A percentile compares a stretch with the other conserved stretches of the same genome.
These are phyloP conservation scores for Discostella stelligeroides DNA, from an alignment of 108 stramenopile genomes.

Conservation along the genomic window DNA sequence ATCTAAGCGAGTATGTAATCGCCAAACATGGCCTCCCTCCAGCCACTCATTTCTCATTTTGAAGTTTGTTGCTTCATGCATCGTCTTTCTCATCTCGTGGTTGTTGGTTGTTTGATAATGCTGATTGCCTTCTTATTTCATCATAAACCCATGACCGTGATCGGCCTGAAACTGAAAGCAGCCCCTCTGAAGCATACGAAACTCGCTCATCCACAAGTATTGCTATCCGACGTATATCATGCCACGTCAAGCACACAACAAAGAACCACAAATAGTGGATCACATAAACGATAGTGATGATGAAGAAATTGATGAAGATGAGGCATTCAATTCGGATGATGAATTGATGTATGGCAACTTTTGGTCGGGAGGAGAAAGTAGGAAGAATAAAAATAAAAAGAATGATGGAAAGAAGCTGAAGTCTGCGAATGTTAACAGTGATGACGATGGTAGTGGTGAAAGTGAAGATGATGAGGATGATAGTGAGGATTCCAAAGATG, in stretches of 20 bases:
- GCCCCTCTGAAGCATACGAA: no score
- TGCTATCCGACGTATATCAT: neutral
- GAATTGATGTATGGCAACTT: conserved; percentile 53
- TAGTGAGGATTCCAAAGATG: conserved; percentile 48
- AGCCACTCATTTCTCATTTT: neutral
- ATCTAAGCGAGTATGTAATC: neutral
- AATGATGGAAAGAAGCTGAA: conserved; percentile 14
- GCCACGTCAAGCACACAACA: neutral
- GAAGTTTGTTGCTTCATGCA: no score
- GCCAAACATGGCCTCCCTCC: no score
- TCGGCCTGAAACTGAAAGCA: no score
- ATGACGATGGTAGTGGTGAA: conserved; percentile 44
- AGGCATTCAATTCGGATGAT: conserved; percentile 71
- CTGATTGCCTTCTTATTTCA: no score
- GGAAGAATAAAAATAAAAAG: conserved; percentile 2
- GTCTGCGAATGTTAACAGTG: conserved; percentile 4
- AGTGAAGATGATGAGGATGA: conserved; percentile 48
- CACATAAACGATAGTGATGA: conserved; percentile 50
- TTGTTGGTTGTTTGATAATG: no score
- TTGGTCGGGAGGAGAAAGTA: conserved; percentile 13
- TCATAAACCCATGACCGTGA: no score
- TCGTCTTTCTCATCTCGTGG: no score
- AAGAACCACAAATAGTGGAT: conserved; percentile 17
- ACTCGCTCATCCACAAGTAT: no score
- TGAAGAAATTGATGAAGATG: conserved; percentile 69